Evolutionary conservation across 495 filamentous ascomycete species (phyloP).

Genomic region (Schizothecium vesticola): DNA sequence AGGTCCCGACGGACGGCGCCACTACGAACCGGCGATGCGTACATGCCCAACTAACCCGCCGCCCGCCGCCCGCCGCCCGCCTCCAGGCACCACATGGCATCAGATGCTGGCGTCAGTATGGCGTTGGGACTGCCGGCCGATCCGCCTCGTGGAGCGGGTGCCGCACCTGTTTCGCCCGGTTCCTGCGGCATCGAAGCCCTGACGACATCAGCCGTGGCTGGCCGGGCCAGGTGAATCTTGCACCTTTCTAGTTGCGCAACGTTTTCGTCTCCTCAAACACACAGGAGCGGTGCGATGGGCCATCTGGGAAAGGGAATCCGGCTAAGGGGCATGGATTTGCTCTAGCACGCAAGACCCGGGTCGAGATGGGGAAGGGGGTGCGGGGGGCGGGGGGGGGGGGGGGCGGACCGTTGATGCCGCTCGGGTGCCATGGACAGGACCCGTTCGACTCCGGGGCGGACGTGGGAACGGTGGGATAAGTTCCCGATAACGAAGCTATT

Average conservation of each 20-base stretch:
- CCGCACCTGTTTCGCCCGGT: background rate
- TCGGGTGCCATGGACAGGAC: background rate
- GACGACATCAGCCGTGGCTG: conserved; percentile 4
- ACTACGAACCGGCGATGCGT: background rate
- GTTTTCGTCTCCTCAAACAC: background rate
- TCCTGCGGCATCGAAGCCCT: background rate
- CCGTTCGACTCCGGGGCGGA: background rate
- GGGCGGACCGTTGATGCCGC: background rate
- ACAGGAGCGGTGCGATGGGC: background rate
- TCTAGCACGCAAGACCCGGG: background rate
- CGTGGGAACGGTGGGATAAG: background rate
- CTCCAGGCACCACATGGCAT: background rate
- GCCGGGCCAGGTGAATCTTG: conserved; percentile 1
- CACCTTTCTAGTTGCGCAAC: background rate
- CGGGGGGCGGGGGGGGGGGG: background rate
- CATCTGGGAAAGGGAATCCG: background rate
- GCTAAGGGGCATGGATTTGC: background rate
- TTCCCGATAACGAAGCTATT: background rate
- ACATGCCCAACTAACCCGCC: background rate
- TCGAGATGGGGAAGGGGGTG: background rate
- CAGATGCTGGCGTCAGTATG: background rate
- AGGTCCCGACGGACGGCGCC: background rate
- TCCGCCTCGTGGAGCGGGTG: background rate
- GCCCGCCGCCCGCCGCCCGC: background rate
- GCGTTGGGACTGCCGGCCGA: background rate